These are phyloP conservation scores for Choricystis sp. DNA, from an alignment of 139 green algal genomes.

Conservation along the genomic window DNA sequence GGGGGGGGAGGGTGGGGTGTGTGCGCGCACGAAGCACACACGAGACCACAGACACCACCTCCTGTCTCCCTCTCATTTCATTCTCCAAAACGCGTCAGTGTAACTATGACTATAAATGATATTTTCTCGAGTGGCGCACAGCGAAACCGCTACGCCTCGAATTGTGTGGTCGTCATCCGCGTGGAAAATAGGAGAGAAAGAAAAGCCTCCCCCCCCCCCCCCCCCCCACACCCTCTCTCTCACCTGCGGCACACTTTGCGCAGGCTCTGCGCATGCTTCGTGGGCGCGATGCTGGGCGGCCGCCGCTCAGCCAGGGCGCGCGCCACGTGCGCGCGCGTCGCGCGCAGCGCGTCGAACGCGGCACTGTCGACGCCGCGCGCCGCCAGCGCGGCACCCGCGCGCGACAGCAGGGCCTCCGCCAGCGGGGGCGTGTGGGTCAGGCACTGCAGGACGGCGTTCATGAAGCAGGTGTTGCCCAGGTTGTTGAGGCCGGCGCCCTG, in stretches of 20 bases:
- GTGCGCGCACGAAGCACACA: background rate
- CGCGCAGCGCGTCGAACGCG: conserved; percentile 29
- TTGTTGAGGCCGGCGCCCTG: conserved; percentile 78
- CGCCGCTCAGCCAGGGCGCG: conserved; percentile 13
- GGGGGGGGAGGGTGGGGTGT: background rate
- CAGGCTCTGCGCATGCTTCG: conserved; percentile 25
- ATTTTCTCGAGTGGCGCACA: conserved; percentile 5
- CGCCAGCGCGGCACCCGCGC: background rate
- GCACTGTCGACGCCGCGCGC: background rate
- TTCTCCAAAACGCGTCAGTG: conserved; percentile 43
- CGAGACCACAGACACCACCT: background rate
- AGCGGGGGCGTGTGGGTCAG: conserved; percentile 78
- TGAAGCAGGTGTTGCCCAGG: conserved; percentile 96
- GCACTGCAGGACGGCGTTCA: conserved; percentile 91
- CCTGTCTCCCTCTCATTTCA: too few relatives aligned
- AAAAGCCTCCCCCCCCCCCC: background rate
- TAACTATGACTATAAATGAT: conserved; percentile 44
- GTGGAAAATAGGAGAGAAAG: conserved; percentile 1
- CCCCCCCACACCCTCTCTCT: background rate
- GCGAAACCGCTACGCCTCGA: conserved; percentile 5
- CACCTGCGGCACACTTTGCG: conserved; percentile 34
- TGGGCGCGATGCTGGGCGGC: conserved; percentile 17
- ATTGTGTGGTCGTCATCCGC: conserved; percentile 18
- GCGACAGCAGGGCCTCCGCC: conserved; percentile 50
- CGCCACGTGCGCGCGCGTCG: conserved; percentile 32